A percentile compares a stretch with the other conserved stretches of the same genome.
phyloP scores from a whole-genome alignment of 2,329 filamentous ascomycete genomes.

The Fonsecaea erecta region DNA sequence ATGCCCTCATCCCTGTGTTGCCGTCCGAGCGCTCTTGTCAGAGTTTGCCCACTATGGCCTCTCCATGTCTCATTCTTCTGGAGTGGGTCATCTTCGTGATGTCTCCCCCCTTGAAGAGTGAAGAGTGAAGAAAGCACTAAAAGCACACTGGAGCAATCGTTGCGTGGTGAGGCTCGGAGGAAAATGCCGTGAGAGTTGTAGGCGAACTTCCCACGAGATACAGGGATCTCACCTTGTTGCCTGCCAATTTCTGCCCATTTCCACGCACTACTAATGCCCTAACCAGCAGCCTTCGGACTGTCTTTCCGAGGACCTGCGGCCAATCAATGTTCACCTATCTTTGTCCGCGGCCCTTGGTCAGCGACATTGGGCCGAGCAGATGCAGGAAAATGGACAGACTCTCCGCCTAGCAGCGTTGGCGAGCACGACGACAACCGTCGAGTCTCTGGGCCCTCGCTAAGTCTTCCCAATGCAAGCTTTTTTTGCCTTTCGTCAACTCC shows the following conservation, averaged over 20 bases:
- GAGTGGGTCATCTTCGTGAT: neutral
- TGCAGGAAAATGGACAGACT: neutral
- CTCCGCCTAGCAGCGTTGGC: conserved; percentile 10
- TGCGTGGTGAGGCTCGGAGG: neutral
- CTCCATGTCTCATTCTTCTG: conserved; percentile 2
- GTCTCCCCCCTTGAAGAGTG: neutral
- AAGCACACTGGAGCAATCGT: neutral
- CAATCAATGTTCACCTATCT: conserved; percentile 2
- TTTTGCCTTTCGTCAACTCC: conserved; percentile 8
- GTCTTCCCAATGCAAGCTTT: neutral
- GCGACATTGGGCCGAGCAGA: neutral
- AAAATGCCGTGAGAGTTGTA: neutral
- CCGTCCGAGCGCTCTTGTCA: conserved; percentile 1
- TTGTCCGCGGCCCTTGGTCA: neutral
- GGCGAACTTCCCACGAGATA: conserved; percentile 14
- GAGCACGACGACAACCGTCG: neutral
- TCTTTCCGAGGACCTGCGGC: neutral
- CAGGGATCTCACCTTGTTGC: neutral
- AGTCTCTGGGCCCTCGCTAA: neutral
- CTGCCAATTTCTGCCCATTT: conserved; percentile 1
- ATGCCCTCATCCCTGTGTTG: conserved; percentile 2
- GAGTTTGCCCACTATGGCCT: neutral
- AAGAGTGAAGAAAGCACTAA: neutral
- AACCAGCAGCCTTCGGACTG: neutral
- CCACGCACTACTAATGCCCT: neutral